A percentile compares a stretch with the other conserved stretches of the same genome.
Conservation (phyloP, 2,329 filamentous ascomycete species). For the Ciborinia camelliae region DNA sequence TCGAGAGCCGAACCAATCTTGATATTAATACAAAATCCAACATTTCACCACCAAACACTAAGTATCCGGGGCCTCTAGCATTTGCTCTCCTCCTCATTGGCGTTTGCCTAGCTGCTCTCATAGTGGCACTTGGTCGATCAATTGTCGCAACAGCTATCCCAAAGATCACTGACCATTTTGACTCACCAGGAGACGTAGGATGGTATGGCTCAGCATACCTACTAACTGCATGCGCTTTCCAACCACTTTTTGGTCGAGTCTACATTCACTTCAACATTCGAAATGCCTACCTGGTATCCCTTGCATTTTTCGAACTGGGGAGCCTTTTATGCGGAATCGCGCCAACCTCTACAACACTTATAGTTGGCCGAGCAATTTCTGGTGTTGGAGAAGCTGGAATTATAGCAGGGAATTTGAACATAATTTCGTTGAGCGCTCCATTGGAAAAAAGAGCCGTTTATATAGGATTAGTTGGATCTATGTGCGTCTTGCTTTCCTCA, state of each 20-base stretch:
- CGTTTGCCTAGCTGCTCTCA: neutral
- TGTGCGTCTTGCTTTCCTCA: conserved; percentile 39
- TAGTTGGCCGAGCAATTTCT: conserved; percentile 60
- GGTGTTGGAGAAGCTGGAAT: conserved; percentile 56
- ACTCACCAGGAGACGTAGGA: neutral
- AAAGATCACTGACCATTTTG: neutral
- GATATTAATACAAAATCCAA: neutral
- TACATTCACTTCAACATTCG: neutral
- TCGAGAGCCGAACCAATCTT: neutral
- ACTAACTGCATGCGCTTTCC: neutral
- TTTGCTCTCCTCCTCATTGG: neutral
- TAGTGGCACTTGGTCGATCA: conserved; percentile 3
- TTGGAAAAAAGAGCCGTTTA: conserved; percentile 56
- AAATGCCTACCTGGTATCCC: neutral
- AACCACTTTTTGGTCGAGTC: neutral
- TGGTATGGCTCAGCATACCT: neutral
- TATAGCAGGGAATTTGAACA: conserved; percentile 42
- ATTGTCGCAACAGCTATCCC: neutral
- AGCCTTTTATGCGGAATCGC: conserved; percentile 55
- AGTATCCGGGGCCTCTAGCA: neutral
- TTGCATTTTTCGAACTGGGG: conserved; percentile 19
- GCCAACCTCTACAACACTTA: conserved; percentile 58
- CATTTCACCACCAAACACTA: neutral
- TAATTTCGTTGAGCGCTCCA: conserved; percentile 58
- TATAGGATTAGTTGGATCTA: conserved; percentile 56